phyloP scores from a whole-genome alignment of 2,329 filamentous ascomycete species.

The Aspergillus pseudotamarii region DNA sequence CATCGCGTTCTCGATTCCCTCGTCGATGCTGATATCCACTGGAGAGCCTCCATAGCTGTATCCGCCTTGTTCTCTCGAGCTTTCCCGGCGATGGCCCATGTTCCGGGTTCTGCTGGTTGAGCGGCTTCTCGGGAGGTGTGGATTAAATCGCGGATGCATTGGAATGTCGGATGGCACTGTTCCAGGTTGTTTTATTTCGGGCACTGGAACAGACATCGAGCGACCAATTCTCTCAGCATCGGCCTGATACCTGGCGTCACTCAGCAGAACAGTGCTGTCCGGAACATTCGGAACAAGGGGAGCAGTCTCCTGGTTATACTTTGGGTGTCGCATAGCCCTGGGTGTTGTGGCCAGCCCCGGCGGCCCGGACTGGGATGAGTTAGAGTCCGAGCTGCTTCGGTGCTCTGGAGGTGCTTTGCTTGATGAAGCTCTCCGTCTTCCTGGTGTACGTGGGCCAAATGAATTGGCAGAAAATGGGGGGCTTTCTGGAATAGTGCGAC shows the following conservation, averaged over 20 bases:
- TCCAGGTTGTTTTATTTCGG: slow-evolving; percentile 28
- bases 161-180: slow-evolving; percentile 37
- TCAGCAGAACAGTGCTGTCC: slow-evolving; percentile 45
- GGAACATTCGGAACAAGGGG: slow-evolving; percentile 62
- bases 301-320: slow-evolving; percentile 58
- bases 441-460: slow-evolving; percentile 37
- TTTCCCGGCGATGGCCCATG: slow-evolving; percentile 34
- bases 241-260: slow-evolving; percentile 41
- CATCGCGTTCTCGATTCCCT: slow-evolving; percentile 49
- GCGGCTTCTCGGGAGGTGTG: slow-evolving; percentile 42
- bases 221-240: slow-evolving; percentile 40
- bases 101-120: slow-evolving; percentile 43
- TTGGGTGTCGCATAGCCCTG: slow-evolving; percentile 81
- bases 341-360: slow-evolving; percentile 89
- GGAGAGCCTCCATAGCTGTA: slow-evolving; percentile 35
- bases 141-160: slow-evolving; percentile 45
- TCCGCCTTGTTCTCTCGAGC: slow-evolving; percentile 28
- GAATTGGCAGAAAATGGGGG: slow-evolving; percentile 40
- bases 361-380: slow-evolving; percentile 51
- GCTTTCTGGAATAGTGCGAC: slow-evolving; percentile 49
- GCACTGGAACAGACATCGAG: slow-evolving; percentile 44
- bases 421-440: slow-evolving; percentile 35
- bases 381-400: slow-evolving; percentile 43
- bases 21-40: slow-evolving; percentile 57
- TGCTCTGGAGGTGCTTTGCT: slow-evolving; percentile 43